Evolutionary conservation across 2,329 filamentous ascomycete species (phyloP), one percentile per base, ranked within the genome.

Genomic region (Geoglossum cookeanum): DNA sequence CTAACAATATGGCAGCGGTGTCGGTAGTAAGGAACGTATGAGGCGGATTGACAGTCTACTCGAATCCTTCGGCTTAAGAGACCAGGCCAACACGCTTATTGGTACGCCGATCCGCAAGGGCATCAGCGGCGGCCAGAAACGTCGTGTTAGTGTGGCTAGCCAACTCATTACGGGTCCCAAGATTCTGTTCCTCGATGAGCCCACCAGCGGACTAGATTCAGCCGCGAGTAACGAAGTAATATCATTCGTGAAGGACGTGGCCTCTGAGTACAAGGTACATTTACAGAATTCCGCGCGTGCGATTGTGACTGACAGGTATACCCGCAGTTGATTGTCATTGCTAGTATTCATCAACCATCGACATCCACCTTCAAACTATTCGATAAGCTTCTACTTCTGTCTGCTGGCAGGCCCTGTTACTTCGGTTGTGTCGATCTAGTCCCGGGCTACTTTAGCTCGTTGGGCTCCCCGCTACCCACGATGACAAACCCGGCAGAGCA

Each of bases 301-400:
- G 5, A 47, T 59, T n/a, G 59, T 54, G 45, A 33, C 42, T 57
- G 55, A 49, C 42, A 17, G 3, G 22, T 53, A 11, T 22, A 9
- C 15, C 1, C n/a, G 29, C 59, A 84, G 79, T 74, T 92, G 59
- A 80, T 92, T 59, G 80, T 92, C 33, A 81, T 94, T 59, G 84
- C 84, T 3, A 87, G 84, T 44, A 92, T 94, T 60, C 88, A 94
- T 66, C 88, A 94, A 65, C 88, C 88, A 0, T 91, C 86, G 0
- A 86, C 85, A 0, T 77, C 81, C 0, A 90, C 85, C 0, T 94
- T 88, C 63, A 77, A 83, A 60, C 77, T 89, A 11, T 94, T 94
- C 62, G 87, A 94, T 66, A 87, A 85, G 66, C 72, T 94, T 0
- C 71, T 87, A 42, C 75, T 94, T 1, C 74, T 94, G 0, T 89